phyloP scores from a whole-genome alignment of 495 filamentous ascomycete species.

The Aspergillus avenaceus region DNA sequence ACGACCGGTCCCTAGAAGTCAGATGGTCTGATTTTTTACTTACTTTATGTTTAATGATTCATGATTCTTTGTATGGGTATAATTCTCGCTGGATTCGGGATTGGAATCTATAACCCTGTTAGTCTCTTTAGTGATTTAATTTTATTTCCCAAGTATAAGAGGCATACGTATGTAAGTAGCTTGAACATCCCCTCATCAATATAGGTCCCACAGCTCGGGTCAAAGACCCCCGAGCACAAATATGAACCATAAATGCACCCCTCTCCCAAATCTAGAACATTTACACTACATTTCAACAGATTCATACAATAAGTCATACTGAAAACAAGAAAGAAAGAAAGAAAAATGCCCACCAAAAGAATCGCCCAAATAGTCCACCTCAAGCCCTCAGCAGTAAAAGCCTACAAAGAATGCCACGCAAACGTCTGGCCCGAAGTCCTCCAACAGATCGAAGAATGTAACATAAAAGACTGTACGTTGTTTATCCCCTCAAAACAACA shows the following conservation, averaged over 20 bases:
- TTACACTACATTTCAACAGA: too few relatives aligned
- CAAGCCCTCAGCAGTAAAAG: conserved; percentile 55
- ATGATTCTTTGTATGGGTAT: background rate
- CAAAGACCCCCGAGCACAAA: conserved; percentile 31
- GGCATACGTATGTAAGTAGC: too few relatives aligned
- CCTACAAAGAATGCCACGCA: conserved; percentile 69
- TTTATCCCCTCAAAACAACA: background rate
- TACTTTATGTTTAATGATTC: background rate
- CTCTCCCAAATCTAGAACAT: too few relatives aligned
- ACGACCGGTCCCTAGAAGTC: conserved; percentile 53
- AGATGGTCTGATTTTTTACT: conserved; percentile 9
- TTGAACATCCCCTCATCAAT: too few relatives aligned
- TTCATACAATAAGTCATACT: background rate
- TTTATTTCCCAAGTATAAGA: too few relatives aligned
- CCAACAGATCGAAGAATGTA: conserved; percentile 65
- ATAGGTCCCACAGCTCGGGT: background rate
- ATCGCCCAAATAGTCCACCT: conserved; percentile 68
- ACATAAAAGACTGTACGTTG: conserved; percentile 63
- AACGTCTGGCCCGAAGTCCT: conserved; percentile 72
- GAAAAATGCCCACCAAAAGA: conserved; percentile 39
- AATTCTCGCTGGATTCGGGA: too few relatives aligned
- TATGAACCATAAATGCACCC: too few relatives aligned
- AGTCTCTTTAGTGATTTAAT: too few relatives aligned
- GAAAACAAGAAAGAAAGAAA: too few relatives aligned
- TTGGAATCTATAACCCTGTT: too few relatives aligned